Evolutionary conservation across 129 eudicot species (phyloP).

Genomic region (Chrysanthemum makinoi): DNA sequence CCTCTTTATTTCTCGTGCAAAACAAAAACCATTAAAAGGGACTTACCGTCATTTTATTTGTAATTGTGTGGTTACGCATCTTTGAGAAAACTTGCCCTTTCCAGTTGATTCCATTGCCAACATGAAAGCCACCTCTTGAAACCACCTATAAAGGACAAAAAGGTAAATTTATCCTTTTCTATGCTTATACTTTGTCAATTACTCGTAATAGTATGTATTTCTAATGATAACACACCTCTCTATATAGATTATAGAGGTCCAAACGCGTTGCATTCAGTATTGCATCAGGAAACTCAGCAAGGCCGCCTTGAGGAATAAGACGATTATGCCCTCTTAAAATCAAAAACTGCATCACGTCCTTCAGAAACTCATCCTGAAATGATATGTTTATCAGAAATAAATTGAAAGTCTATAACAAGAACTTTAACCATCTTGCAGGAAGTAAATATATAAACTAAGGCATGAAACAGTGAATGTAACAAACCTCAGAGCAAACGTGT

Average conservation of each 20-base stretch:
- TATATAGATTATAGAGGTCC: constrained; percentile 84
- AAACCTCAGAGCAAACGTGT: constrained; percentile 92
- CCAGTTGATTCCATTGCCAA: constrained; percentile 99
- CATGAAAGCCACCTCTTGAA: too few species aligned
- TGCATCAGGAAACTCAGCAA: constrained; percentile 99
- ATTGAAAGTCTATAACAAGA: neutral
- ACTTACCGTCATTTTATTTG: constrained; percentile 95
- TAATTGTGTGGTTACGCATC: constrained; percentile 96
- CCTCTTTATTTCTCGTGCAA: neutral
- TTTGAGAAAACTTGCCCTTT: constrained; percentile 98
- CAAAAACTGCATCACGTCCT: too few species aligned
- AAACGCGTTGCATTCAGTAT: constrained; percentile 94
- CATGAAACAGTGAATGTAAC: constrained; percentile 1
- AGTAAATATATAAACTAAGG: neutral
- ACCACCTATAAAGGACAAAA: constrained; percentile 24
- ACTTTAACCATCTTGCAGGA: neutral
- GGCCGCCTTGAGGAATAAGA: too few species aligned
- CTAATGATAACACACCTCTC: constrained; percentile 59
- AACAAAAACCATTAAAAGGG: constrained; percentile 1
- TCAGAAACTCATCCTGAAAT: constrained; percentile 89
- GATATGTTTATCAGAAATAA: neutral
- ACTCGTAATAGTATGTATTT: neutral
- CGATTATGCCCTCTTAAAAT: too few species aligned
- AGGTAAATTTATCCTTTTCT: neutral
- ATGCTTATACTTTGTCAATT: neutral